Evolutionary conservation across 2,329 filamentous ascomycete genomes (phyloP), one percentile per base, ranked within the genome.

Genomic region (Acrodontium crateriforme): DNA sequence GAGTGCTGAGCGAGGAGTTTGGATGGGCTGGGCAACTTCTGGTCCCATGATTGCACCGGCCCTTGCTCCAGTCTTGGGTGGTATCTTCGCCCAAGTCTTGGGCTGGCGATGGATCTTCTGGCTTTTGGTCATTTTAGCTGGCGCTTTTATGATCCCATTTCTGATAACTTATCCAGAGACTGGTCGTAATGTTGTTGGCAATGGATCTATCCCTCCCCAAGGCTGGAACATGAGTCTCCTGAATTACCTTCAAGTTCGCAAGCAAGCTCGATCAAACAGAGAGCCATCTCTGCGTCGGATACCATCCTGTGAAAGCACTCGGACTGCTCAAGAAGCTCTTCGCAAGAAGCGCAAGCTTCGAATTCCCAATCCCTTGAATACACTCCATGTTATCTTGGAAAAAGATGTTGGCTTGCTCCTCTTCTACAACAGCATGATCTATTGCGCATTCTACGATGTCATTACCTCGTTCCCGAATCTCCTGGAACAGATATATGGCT

Each of bases 381-480:
- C 55, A 0, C 41, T 65, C 15, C 37, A 40, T 6, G 49, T 65
- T 10, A 42, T 62, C 5, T 39, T 53, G 1, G 35, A 42, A 16
- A 39, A 35, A 19, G 42, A 44, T 18, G 37, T 35, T 13, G 33
- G 27, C 3, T 25, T 46, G 8, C 27, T 46, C 7, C 39, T 46
- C 2, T 30, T 42, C 29, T 44, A 38, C 38, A 44, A 38, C 34
- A 20, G 30, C 18, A 34, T 45, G 7, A 27, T 39, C 42, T 67
- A 65, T 36, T 56, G 57, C 9, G 54, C 53, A 2, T 65, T 59
- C 45, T 64, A 65, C 42, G 55, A 54, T 25, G 48, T 67, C 17
- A 56, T 56, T 29, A 53, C 62, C 2, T 53, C 55, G 2, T 51
- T 62, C 5, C 60, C 65, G 1, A 57, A 56, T 4, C 52, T 45